phyloP scores from a whole-genome alignment of 768 basidiomycete genomes.

The Paxillus involutus region DNA sequence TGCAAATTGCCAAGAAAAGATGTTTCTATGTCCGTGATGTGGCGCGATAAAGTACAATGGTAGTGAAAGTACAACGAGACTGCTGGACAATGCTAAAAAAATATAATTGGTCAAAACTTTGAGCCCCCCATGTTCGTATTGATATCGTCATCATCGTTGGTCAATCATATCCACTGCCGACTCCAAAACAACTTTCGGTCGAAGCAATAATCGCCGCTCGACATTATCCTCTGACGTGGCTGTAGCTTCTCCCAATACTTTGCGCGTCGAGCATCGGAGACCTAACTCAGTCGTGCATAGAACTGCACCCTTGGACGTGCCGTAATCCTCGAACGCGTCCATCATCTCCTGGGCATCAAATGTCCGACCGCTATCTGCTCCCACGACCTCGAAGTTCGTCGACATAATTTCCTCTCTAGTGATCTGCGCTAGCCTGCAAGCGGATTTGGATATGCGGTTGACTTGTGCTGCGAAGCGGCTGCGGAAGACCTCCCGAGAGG shows the following conservation, averaged over 20 bases:
- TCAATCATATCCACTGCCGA: constrained; percentile 58
- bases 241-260: constrained; percentile 19
- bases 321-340: constrained; percentile 65
- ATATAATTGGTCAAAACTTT: not conserved
- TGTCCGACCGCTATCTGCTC: constrained; percentile 51
- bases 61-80: not conserved
- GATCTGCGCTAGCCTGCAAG: constrained; percentile 61
- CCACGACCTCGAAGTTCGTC: constrained; percentile 70
- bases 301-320: constrained; percentile 48
- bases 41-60: constrained; percentile 4
- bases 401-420: constrained; percentile 76
- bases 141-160: constrained; percentile 21
- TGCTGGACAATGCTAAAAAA: not conserved
- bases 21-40: constrained; percentile 9
- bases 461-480: constrained; percentile 59
- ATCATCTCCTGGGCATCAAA: constrained; percentile 55
- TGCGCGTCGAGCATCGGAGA: constrained; percentile 60
- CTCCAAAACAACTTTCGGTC: constrained; percentile 77
- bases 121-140: not conserved
- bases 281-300: constrained; percentile 75
- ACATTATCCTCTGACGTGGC: constrained; percentile 40
- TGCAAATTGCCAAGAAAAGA: not conserved
- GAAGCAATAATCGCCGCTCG: constrained; percentile 60
- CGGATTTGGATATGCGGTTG: constrained; percentile 62
- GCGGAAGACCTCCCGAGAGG: constrained; percentile 42